Evolutionary conservation across 2,329 filamentous ascomycete genomes (phyloP), one percentile per base, ranked within the genome.

Genomic region (Aspergillus sp.): DNA sequence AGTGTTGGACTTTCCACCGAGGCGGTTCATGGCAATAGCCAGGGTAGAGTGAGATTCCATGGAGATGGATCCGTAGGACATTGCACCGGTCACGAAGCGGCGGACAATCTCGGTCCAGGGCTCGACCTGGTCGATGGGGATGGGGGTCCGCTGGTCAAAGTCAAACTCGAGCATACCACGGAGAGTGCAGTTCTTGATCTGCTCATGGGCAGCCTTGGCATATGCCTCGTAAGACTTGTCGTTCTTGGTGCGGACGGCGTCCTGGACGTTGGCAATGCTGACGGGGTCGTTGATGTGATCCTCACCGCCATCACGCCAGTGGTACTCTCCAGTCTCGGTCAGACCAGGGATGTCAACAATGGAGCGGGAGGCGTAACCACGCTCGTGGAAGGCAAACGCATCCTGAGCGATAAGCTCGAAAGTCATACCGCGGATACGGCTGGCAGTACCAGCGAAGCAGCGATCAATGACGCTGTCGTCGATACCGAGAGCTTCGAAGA

Each of bases 151-250:
- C 68, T 95, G 91, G 51, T 97, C 93, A 70, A 97, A 97, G 78
- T 96, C 93, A 81, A 98, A 98, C 78, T 98, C 94, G 47, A 98
- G 87, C 74, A 97, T 87, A 74, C 94, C 94, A 76, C 94, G 92
- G 7, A 98, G 87, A 1, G 94, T 98, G 80, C 94, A 98, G 72
- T 92, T 88, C 84, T 97, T 97, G 83, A 97, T 97, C 74, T 95
- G 91, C 82, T 97, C 93, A 74, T 97, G 96, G 76, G 95, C 93
- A 2, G 92, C 91, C 65, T 90, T 87, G 0, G 94, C 96, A 80
- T 98, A 98, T 0, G 94, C 93, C 80, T 97, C 93, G 78, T 97
- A 98, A 0, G 94, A 97, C 82, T 97, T 97, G 83, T 97, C 93
- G 73, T 98, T 97, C 87, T 97, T 97, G 66, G 90, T 94, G 62